A percentile compares a stretch with the other conserved stretches of the same genome.
Conservation (phyloP, 78 protist genomes). For the Creolimax fragrantissima region DNA sequence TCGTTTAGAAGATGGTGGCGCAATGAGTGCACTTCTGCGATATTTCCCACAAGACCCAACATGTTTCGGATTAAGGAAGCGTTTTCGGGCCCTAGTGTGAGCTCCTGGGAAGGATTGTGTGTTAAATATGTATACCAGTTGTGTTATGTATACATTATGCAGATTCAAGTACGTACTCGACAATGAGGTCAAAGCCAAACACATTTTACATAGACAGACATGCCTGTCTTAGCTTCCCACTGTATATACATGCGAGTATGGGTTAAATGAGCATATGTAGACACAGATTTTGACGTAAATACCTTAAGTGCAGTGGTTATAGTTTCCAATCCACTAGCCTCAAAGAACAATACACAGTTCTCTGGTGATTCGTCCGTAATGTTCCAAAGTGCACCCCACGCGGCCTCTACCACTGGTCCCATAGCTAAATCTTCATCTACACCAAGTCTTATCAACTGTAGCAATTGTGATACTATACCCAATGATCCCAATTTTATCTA, state of each 20-base stretch:
- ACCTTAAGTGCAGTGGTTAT: background rate
- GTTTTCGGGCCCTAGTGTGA: too few relatives aligned
- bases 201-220: too few relatives aligned
- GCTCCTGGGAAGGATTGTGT: too few relatives aligned
- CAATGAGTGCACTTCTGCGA: background rate
- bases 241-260: too few relatives aligned
- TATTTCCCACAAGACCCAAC: background rate
- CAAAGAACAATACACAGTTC: background rate
- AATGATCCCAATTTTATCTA: background rate
- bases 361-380: conserved; percentile 2
- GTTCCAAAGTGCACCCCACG: background rate
- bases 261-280: too few relatives aligned
- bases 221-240: too few relatives aligned
- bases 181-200: too few relatives aligned
- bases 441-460: background rate
- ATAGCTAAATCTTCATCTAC: background rate
- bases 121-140: too few relatives aligned
- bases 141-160: too few relatives aligned
- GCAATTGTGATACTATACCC: background rate
- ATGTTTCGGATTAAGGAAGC: conserved; percentile 7
- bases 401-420: background rate
- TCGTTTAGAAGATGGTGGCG: background rate
- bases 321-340: background rate
- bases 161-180: too few relatives aligned
- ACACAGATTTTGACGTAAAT: too few relatives aligned